Base-by-base conservation (phyloP, 345 rosid species). In the Eucalyptus curtisii region DNA sequence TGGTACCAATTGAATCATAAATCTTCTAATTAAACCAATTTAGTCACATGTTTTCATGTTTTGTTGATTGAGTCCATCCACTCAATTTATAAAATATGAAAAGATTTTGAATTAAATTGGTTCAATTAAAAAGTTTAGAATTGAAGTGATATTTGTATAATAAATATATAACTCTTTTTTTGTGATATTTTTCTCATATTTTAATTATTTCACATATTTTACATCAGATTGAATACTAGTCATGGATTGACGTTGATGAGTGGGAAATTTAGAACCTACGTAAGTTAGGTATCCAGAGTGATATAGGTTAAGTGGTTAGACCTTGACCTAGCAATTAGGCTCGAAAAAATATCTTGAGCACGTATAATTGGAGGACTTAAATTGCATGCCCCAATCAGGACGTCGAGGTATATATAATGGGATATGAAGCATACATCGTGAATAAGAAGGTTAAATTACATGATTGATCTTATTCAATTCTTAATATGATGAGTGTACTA, bases 141-240 rank as follows among this genome's bases (percentile, higher is more conserved):
- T 3, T 24, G 0, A 55, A 55, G 4, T 55, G 6, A 55, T 55
- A 55, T 24, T 0, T 22, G 3, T 2, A 22, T 24, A 55, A 55
- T 55, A 55, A 55, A 55, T 24, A 7, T 4, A 22, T 22, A 13
- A 55, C 61, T 7, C 9, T 24, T 53, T 48, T 55, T 24, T 22
- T 8, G 20, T 19, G 10, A 52, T 52, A 19, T 52, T 20, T 52
- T 55, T 55, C 13, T 24, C 27, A 4, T 1, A 24, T 31, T 66
- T 31, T 31, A 1, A 15, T 66, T 66, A 4, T 37, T 31, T 31
- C 11, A n/a, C 5, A 17, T n/a, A 66, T 31, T 66, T 66, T 16
- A 59, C 15, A 13, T 59, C 31, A 27, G 0, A 59, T 59, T 5
- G 68, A 59, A 59, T 59, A 59, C 8, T 59, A 6, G 7, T 27